These are phyloP conservation scores for Sarocladium kiliense DNA, from an alignment of 2,329 filamentous ascomycete species.

Conservation along the genomic window DNA sequence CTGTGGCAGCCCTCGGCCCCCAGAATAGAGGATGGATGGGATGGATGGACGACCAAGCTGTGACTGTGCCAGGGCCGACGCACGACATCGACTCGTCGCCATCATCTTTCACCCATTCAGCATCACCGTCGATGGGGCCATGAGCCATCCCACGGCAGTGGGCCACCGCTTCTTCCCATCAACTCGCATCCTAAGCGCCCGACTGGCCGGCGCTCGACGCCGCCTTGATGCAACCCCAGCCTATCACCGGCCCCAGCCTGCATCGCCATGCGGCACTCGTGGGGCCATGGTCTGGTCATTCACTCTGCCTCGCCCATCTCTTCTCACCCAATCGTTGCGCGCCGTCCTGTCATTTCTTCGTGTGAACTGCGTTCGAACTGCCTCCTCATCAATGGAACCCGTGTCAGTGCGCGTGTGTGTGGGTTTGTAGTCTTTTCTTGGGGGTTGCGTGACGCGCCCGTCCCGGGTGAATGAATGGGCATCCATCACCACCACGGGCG, in stretches of 20 bases:
- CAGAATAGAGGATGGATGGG: not conserved
- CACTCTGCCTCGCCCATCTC: constrained; percentile 2
- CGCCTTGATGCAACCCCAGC: constrained; percentile 6
- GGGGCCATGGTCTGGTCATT: constrained; percentile 5
- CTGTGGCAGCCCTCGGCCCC: constrained; percentile 20
- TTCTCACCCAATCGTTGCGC: not conserved
- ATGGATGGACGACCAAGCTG: not conserved
- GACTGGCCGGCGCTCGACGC: constrained; percentile 4
- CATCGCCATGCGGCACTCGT: constrained; percentile 3
- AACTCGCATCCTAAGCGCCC: constrained; percentile 9
- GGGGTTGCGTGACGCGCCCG: constrained; percentile 8
- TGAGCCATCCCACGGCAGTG: not conserved
- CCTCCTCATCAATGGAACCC: not conserved
- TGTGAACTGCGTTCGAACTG: not conserved
- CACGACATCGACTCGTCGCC: constrained; percentile 36
- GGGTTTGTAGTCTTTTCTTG: not conserved
- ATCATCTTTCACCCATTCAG: constrained; percentile 8
- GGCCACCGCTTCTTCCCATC: not conserved
- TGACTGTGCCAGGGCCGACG: constrained; percentile 3
- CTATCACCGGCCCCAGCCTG: constrained; percentile 1
- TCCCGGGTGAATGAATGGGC: constrained; percentile 4
- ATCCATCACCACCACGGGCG: not conserved
- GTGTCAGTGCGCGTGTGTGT: not conserved
- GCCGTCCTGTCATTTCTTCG: not conserved
- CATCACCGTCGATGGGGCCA: not conserved